phyloP scores from a whole-genome alignment of 805 yeast genomes.

The Candida chauliodis region DNA sequence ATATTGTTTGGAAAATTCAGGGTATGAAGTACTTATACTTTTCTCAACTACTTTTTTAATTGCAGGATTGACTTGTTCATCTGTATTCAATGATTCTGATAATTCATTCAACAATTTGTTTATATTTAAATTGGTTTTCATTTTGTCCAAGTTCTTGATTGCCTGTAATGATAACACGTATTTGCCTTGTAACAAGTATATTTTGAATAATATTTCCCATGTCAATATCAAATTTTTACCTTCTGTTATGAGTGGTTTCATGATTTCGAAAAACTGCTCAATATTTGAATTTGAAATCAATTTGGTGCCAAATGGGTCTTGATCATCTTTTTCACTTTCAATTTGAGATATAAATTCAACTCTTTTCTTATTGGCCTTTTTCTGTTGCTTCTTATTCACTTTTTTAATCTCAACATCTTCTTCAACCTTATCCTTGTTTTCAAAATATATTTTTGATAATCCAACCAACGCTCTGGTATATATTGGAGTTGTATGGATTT shows the following conservation, averaged over 20 bases:
- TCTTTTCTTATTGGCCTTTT: constrained; percentile 45
- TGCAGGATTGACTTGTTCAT: constrained; percentile 41
- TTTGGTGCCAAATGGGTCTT: constrained; percentile 58
- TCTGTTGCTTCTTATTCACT: constrained; percentile 50
- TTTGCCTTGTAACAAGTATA: constrained; percentile 40
- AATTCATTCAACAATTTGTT: constrained; percentile 31
- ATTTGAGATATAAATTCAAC: constrained; percentile 50
- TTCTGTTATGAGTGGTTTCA: constrained; percentile 39
- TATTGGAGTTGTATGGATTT: constrained; percentile 63
- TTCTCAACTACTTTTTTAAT: constrained; percentile 40
- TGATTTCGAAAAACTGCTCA: constrained; percentile 38
- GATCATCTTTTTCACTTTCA: constrained; percentile 45
- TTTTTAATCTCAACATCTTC: constrained; percentile 20
- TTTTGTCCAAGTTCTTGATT: constrained; percentile 39
- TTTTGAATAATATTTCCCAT: constrained; percentile 42
- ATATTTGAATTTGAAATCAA: constrained; percentile 31
- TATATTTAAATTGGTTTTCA: constrained; percentile 19
- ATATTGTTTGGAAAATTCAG: constrained; percentile 20
- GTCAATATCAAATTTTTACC: constrained; percentile 37
- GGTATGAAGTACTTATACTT: constrained; percentile 32
- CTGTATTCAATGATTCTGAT: constrained; percentile 27
- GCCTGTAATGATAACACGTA: constrained; percentile 46
- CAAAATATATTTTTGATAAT: constrained; percentile 54
- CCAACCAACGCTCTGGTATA: constrained; percentile 70
- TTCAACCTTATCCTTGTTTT: constrained; percentile 21